Conservation (phyloP, 1,284 basidiomycete species). For the Ganoderma boninense region DNA sequence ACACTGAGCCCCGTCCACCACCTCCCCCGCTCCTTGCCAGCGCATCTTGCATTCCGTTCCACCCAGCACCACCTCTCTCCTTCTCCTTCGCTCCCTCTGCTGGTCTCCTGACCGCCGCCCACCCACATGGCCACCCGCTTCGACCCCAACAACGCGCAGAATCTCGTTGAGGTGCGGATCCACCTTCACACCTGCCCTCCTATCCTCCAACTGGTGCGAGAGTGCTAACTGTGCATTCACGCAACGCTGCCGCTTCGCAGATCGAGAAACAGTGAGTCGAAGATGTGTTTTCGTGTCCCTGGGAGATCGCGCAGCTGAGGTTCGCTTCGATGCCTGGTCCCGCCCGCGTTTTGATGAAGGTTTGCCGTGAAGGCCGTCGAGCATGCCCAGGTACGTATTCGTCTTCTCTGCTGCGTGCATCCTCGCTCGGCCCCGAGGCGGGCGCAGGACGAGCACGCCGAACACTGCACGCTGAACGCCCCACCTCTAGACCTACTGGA, state of each 20-base stretch:
- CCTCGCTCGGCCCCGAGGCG: not conserved
- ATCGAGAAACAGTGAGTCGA: slow-evolving; percentile 93
- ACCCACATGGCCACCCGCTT: slow-evolving; percentile 65
- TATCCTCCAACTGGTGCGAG: not conserved
- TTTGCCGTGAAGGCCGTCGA: slow-evolving; percentile 98
- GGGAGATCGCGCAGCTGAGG: not conserved
- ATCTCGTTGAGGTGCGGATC: slow-evolving; percentile 79
- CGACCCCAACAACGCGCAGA: slow-evolving; percentile 88
- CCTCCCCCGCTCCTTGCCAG: slow-evolving; percentile 25
- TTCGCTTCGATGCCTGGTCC: slow-evolving; percentile 6
- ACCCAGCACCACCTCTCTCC: slow-evolving; percentile 3
- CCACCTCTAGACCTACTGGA: slow-evolving; percentile 89
- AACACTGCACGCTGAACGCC: not conserved
- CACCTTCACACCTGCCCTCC: not conserved
- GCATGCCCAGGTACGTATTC: slow-evolving; percentile 80
- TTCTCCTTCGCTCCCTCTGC: slow-evolving; percentile 8
- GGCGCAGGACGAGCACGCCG: not conserved
- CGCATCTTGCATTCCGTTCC: slow-evolving; percentile 16
- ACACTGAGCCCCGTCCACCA: slow-evolving; percentile 6
- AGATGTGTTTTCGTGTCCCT: not conserved
- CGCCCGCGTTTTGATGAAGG: slow-evolving; percentile 40
- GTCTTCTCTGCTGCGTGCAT: not conserved
- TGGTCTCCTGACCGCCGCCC: slow-evolving; percentile 3
- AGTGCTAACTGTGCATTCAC: not conserved
- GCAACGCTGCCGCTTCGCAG: slow-evolving; percentile 47